phyloP scores from a whole-genome alignment of 108 stramenopile species.

The Craspedostauros australis region DNA sequence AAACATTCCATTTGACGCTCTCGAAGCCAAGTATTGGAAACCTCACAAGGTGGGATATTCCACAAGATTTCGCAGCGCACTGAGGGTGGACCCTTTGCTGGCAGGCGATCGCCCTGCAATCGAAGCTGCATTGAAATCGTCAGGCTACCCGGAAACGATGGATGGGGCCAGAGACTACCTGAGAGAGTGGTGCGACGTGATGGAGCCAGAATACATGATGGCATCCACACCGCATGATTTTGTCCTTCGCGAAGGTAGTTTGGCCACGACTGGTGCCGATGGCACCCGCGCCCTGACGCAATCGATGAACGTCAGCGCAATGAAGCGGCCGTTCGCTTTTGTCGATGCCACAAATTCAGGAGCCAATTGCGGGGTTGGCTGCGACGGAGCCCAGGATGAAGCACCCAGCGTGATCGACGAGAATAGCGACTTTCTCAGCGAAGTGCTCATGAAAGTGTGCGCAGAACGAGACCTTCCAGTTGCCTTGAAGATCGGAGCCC shows the following conservation, averaged over 20 bases:
- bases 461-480: conserved; percentile 77
- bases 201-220: conserved; percentile 90
- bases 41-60: conserved; percentile 51
- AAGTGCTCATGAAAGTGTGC: conserved; percentile 76
- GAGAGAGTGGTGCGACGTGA: conserved; percentile 75
- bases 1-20: conserved; percentile 86
- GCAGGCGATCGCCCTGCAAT: conserved; percentile 60
- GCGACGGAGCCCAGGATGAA: conserved; percentile 48
- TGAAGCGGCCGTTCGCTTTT: conserved; percentile 68
- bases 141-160: conserved; percentile 60
- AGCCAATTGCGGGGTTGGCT: conserved; percentile 17
- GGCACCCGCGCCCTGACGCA: too few relatives aligned
- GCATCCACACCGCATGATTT: conserved; percentile 89
- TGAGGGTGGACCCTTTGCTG: conserved; percentile 86
- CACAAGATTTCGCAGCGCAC: conserved; percentile 63
- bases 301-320: conserved; percentile 53
- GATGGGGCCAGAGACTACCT: conserved; percentile 75
- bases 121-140: conserved; percentile 43
- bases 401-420: conserved; percentile 67
- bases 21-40: conserved; percentile 70
- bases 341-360: conserved; percentile 11
- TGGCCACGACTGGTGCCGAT: conserved; percentile 43
- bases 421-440: conserved; percentile 61
- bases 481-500: conserved; percentile 86
- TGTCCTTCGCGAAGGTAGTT: conserved; percentile 34